Evolutionary conservation across 768 basidiomycete genomes (phyloP).

Genomic region (Serendipita sp.): DNA sequence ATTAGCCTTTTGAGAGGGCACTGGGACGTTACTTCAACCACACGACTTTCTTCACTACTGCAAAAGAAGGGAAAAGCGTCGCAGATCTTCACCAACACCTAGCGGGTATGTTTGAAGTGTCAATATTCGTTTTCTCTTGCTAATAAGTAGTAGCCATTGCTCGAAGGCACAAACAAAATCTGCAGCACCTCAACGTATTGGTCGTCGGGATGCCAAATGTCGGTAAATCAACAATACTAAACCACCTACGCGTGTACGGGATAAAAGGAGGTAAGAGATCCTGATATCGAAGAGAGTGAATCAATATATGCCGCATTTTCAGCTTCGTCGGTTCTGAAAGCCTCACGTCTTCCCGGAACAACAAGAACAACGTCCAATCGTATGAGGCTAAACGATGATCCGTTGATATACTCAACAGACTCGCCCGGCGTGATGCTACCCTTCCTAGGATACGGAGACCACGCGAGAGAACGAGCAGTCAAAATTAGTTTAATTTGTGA

Average conservation of each 20-base stretch:
- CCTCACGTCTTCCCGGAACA: conserved; percentile 77
- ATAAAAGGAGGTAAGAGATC: conserved; percentile 58
- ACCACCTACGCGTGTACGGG: conserved; percentile 74
- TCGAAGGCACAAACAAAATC: conserved; percentile 41
- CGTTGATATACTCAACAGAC: conserved; percentile 85
- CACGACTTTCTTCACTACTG: conserved; percentile 12
- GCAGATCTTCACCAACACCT: conserved; percentile 46
- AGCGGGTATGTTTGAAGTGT: conserved; percentile 46
- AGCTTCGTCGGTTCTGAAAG: conserved; percentile 75
- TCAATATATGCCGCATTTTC: not conserved
- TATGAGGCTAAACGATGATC: conserved; percentile 65
- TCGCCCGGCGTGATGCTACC: conserved; percentile 96
- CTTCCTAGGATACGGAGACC: conserved; percentile 71
- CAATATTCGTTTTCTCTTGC: not conserved
- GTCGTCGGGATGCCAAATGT: conserved; percentile 99
- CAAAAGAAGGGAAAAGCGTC: conserved; percentile 17
- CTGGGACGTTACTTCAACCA: conserved; percentile 12
- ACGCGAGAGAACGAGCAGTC: conserved; percentile 79
- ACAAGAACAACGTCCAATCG: conserved; percentile 81
- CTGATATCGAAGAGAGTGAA: conserved; percentile 11
- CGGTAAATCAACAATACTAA: conserved; percentile 88
- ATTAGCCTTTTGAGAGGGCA: conserved; percentile 46
- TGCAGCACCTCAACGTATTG: conserved; percentile 69
- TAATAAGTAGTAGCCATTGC: conserved; percentile 38
- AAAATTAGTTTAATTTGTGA: conserved; percentile 87